Conservation (phyloP, 208 protist species). For the Wallacemonas sp. region DNA sequence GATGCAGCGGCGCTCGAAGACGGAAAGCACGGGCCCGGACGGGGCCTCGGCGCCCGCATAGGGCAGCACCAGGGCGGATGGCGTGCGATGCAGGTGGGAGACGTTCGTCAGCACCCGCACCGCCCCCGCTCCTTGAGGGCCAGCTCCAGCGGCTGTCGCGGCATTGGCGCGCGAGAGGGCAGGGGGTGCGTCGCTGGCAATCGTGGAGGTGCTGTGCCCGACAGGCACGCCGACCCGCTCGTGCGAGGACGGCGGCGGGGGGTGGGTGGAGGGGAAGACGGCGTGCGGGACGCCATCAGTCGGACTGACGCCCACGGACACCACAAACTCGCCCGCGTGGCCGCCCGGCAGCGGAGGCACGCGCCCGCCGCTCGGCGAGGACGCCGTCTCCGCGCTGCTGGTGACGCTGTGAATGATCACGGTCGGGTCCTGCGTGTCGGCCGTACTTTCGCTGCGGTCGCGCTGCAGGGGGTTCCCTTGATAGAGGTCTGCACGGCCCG, state of each 20-base stretch:
- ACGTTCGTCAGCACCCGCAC: not conserved
- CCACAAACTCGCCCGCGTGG: not conserved
- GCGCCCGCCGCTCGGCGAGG: not conserved
- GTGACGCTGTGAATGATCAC: no score
- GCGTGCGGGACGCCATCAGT: no score
- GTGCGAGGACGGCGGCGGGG: not conserved
- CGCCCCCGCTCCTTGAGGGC: not conserved
- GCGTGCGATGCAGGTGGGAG: not conserved
- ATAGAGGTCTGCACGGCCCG: no score
- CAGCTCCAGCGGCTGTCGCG: not conserved
- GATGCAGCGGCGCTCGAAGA: slow-evolving; percentile 60
- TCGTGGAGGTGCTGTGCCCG: not conserved
- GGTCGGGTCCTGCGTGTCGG: no score
- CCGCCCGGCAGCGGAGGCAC: not conserved
- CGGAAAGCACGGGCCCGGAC: slow-evolving; percentile 29
- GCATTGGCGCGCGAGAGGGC: not conserved
- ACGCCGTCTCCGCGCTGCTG: no score
- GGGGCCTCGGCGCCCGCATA: no score
- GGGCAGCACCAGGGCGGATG: no score
- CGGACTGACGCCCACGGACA: not conserved
- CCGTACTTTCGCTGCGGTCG: no score
- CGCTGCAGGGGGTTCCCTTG: no score
- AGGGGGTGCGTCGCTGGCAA: not conserved
- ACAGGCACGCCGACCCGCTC: not conserved
- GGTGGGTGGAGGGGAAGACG: no score